Conservation (phyloP, 805 yeast genomes). For the Teunomyces pallodes region DNA sequence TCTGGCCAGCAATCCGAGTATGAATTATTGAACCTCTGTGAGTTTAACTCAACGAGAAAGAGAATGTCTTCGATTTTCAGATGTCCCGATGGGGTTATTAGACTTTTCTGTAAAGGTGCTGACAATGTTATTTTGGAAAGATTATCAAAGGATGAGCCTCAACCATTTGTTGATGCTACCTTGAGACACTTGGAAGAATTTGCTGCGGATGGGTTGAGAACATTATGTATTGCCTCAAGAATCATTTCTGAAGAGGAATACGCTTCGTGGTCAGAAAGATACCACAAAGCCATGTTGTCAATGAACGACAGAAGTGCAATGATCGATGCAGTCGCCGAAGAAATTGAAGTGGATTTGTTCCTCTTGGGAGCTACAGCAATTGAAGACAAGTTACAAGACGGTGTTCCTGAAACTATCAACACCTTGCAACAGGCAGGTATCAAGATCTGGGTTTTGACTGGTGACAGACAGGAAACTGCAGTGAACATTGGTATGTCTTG, state of each 20-base stretch:
- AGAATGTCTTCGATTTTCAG: constrained; percentile 95
- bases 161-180: constrained; percentile 82
- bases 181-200: constrained; percentile 89
- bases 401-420: constrained; percentile 96
- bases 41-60: constrained; percentile 95
- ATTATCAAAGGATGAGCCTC: constrained; percentile 53
- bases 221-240: constrained; percentile 87
- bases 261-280: constrained; percentile 59
- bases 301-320: constrained; percentile 69
- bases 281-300: constrained; percentile 80
- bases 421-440: constrained; percentile 96
- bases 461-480: constrained; percentile 98
- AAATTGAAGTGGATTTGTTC: constrained; percentile 76
- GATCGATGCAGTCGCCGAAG: constrained; percentile 85
- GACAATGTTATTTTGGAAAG: constrained; percentile 94
- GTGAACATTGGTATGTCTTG: constrained; percentile 98
- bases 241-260: constrained; percentile 80
- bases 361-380: constrained; percentile 96
- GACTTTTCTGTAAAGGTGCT: constrained; percentile 94
- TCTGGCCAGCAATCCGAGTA: constrained; percentile 56
- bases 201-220: constrained; percentile 94
- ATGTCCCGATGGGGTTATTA: constrained; percentile 89
- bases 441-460: constrained; percentile 96
- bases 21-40: constrained; percentile 87
- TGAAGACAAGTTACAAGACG: constrained; percentile 96